Base-by-base conservation (phyloP, 73 alveolate genomes). In the Stentor roeselii region DNA sequence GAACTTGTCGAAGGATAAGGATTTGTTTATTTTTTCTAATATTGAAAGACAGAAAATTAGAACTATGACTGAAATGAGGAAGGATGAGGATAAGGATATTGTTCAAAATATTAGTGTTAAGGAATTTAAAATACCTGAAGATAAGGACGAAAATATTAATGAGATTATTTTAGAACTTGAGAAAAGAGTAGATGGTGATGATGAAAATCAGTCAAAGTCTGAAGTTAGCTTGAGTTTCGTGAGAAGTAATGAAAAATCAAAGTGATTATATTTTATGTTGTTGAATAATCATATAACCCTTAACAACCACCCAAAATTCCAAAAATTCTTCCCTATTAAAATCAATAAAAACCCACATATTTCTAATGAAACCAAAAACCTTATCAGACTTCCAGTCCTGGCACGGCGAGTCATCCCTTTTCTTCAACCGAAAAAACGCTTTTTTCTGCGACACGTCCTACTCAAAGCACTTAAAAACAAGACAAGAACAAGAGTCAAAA, bases 371-470 rank as follows among this genome's bases (percentile, higher is more conserved):
- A 30, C n/a, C n/a, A n/a, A n/a, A n/a, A n/a, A n/a, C n/a, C n/a
- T n/a, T n/a, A n/a, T n/a, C n/a, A n/a, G n/a, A n/a, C n/a, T n/a
- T n/a, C n/a, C n/a, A n/a, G n/a, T n/a, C 67, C 67, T 50, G 6
- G 67, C 67, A 50, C 67, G 67, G 67, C 67, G 67, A 21, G 67
- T 6, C 67, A 50, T 11, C 6, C 21, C 67, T 50, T 11, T 50
- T 50, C 21, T 11, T 11, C 67, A 50, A 50, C 67, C 67, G 67
- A 50, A 50, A 11, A 21, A 50, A 50, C 21, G 67, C 67, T 50
- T 50, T 50, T 50, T 50, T 50, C 67, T 50, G 30, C 67, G 67
- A 50, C 67, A 50, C 67, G 6, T 50, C 67, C 67, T 50, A 50
- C 21, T 6, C 6, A 50, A 50, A 50, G 21, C 67, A 50, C 67